phyloP scores from a whole-genome alignment of 495 filamentous ascomycete genomes.

The Neurospora sp. region DNA sequence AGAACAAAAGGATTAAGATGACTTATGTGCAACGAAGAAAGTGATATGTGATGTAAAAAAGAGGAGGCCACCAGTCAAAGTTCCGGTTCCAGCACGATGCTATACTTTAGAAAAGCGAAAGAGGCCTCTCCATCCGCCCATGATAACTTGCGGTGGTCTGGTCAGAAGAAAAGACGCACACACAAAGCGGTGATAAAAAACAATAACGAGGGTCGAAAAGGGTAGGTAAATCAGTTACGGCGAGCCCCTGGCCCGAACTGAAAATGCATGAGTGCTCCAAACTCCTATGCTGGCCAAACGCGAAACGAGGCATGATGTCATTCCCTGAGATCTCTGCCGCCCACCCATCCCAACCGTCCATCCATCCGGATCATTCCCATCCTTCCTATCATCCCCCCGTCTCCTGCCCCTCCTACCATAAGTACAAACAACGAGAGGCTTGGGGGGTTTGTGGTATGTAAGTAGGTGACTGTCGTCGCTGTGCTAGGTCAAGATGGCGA shows the following conservation, averaged over 20 bases:
- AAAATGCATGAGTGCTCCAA: slow-evolving; percentile 9
- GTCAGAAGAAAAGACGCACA: background rate
- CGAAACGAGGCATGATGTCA: slow-evolving; percentile 5
- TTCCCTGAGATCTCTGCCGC: background rate
- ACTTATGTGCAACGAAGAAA: background rate
- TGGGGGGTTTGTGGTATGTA: background rate
- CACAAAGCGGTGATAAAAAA: background rate
- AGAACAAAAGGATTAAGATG: background rate
- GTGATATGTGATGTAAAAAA: background rate
- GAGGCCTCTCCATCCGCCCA: background rate
- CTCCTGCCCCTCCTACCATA: background rate
- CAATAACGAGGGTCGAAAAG: slow-evolving; percentile 2
- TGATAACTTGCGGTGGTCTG: background rate
- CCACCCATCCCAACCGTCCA: background rate
- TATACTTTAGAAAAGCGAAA: background rate
- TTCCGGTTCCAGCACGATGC: background rate
- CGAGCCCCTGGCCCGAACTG: background rate
- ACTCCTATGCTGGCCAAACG: slow-evolving; percentile 21
- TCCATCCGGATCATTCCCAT: background rate
- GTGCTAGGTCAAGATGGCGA: background rate
- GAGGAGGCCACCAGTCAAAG: background rate
- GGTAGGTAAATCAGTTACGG: background rate
- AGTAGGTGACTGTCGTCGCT: background rate
- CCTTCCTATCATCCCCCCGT: background rate
- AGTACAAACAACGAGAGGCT: background rate